A percentile compares a stretch with the other conserved stretches of the same genome.
Evolutionary conservation across 768 basidiomycete genomes (phyloP).

Genomic region (Serendipita indica): DNA sequence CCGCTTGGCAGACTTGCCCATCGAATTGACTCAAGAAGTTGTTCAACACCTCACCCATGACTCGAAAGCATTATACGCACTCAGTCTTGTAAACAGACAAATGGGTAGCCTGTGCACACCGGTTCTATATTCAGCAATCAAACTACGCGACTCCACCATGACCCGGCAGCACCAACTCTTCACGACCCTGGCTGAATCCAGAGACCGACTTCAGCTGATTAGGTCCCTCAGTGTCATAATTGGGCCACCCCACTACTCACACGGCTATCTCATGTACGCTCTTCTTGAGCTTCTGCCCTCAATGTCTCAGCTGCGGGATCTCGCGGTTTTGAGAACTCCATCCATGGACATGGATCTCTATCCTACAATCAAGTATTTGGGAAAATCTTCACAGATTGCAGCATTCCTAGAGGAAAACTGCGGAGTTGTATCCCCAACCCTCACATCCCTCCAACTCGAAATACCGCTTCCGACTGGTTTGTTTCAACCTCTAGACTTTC

Average conservation of each 20-base stretch:
- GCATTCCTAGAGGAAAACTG: too few relatives aligned
- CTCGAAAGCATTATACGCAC: neutral
- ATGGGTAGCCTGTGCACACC: neutral
- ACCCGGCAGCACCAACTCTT: neutral
- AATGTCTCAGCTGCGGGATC: neutral
- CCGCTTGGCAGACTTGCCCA: neutral
- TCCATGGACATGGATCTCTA: too few relatives aligned
- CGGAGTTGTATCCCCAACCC: neutral
- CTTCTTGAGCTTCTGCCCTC: neutral
- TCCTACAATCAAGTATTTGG: too few relatives aligned
- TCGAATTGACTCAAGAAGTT: constrained; percentile 2
- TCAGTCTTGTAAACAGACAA: neutral
- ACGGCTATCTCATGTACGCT: constrained; percentile 1
- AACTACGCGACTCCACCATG: constrained; percentile 5
- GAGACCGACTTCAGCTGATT: neutral
- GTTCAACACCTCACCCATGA: neutral
- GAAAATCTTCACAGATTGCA: too few relatives aligned
- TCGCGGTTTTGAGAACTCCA: neutral
- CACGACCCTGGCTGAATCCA: neutral
- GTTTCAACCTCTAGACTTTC: neutral
- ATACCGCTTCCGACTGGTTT: neutral
- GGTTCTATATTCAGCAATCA: neutral
- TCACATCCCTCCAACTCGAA: neutral
- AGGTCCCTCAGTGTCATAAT: neutral
- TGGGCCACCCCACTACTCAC: neutral